Evolutionary conservation across 1,139 yeast genomes (phyloP), one percentile per base, ranked within the genome.

Genomic region (Candida labiduridarum): DNA sequence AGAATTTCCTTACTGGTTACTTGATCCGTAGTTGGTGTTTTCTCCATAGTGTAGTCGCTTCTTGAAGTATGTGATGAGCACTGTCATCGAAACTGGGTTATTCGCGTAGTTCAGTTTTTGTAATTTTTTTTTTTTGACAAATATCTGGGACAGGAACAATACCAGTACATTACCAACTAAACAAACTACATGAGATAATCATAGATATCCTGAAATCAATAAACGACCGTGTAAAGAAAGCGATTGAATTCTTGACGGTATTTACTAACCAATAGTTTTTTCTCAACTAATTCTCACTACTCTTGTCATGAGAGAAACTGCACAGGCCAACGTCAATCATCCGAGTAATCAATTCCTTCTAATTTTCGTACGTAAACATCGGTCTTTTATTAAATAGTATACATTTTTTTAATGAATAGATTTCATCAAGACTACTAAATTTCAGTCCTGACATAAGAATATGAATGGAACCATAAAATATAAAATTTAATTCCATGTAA

Each of bases 1-100:
- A 76, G 68, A 36, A 76, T 72, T 51, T 63, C 66, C 41, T 70
- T 72, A 48, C 78, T 73, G n/a, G 79, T 70, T 22, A 67, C 60
- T 46, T 63, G 68, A 12, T 38, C 44, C n/a, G 40, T 25, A 12
- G 22, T 18, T 3, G 11, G 10, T 35, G 30, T 15, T n/a, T 31
- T 19, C 3, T 31, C 45, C 38, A 31, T 42, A n/a, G 31, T 16
- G 19, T 14, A 29, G 10, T 25, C 12, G 33, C 19, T 6, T 11
- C 15, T 29, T 30, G 27, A 14, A 22, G 27, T 25, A 22, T 44
- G 30, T 14, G 31, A 14, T n/a, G 25, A 25, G 29, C 29, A 25
- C 34, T 22, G 15, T 8, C 33, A 18, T 36, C 40, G n/a, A 8
- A 10, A 19, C 4, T 19, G 22, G 22, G 3, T 19, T 3, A 19